Base-by-base conservation (phyloP, 495 filamentous ascomycete genomes). In the Alectoria sarmentosa region DNA sequence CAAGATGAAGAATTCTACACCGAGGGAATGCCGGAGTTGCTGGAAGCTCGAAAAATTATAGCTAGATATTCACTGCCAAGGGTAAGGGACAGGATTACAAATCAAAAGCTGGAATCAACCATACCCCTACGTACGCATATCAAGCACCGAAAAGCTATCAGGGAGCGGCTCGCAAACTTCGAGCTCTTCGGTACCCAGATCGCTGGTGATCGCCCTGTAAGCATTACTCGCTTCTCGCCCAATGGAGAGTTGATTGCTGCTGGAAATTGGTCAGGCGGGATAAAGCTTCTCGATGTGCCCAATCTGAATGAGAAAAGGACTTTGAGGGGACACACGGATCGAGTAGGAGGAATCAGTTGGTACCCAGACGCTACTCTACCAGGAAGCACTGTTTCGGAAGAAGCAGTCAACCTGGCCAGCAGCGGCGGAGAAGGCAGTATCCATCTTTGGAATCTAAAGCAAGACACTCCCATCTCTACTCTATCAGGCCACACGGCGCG, bases 1-100 rank as follows among this genome's bases (percentile, higher is more conserved):
- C 86, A 91, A 69, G 90, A 96, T 67, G 94, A 97, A 72, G 94
- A 98, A 68, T 98, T 97, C 73, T 99, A 97, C 72, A 96, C 93
- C 1, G 83, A 87, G 59, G 94, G 95, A 1, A 79, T 82, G 4
- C 76, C 83, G 14, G 88, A 89, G 58, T 77, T 99, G 15, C 78
- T 96, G 23, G 80, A 88, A 28, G 90, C 91, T 8, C 81, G 94
- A 56, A 87, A 84, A 71, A 82, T 85, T 13, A 96, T 99, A 62
- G 95, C 94, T 10, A 78, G 82, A 23, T 98, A 87, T 74, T 96
- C 91, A 21, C 75, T 99, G 36, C 92, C 92, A 6, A 80, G 89
- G 57, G 91, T 94, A 56, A 90, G 89, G 72, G 77, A 80, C 61
- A 81, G 93, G 63, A 82, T 96, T 11, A 84, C 83, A 6, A 86